A percentile compares a stretch with the other conserved stretches of the same genome.
Evolutionary conservation across 1,284 basidiomycete genomes (phyloP).

Genomic region (Puccinia triticina): DNA sequence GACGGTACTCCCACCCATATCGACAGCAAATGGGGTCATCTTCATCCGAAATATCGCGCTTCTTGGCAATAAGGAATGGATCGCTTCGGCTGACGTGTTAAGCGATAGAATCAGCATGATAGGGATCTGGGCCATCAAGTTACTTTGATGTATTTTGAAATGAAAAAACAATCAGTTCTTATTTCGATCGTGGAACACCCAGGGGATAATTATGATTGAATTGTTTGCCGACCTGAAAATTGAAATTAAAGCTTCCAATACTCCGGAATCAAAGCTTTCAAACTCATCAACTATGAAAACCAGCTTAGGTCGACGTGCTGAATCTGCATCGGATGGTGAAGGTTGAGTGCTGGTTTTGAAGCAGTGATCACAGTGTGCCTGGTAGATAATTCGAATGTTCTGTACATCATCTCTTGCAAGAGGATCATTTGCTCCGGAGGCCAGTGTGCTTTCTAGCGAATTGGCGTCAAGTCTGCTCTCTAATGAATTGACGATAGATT

Average conservation of each 20-base stretch:
- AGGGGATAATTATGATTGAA: not conserved
- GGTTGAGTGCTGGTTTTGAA: not conserved
- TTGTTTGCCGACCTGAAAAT: conserved; percentile 29
- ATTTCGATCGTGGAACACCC: not conserved
- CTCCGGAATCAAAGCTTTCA: conserved; percentile 39
- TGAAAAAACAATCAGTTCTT: not conserved
- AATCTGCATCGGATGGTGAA: not conserved
- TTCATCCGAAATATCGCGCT: conserved; percentile 13
- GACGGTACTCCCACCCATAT: conserved; percentile 30
- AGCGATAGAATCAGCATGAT: conserved; percentile 38
- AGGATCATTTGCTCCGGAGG: conserved; percentile 12
- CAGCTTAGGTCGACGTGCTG: conserved; percentile 10
- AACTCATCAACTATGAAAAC: conserved; percentile 44
- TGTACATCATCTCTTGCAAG: conserved; percentile 42
- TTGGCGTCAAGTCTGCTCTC: conserved; percentile 28
- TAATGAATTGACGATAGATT: conserved; percentile 27
- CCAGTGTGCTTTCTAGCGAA: conserved; percentile 19
- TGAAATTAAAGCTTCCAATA: conserved; percentile 40
- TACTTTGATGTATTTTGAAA: not conserved
- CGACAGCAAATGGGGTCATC: conserved; percentile 43
- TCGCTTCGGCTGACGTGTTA: conserved; percentile 38
- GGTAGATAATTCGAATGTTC: conserved; percentile 34
- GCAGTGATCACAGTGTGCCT: not conserved
- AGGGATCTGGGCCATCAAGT: conserved; percentile 27
- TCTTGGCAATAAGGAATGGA: conserved; percentile 37